Evolutionary conservation across 2,329 filamentous ascomycete genomes (phyloP), one percentile per base, ranked within the genome.

Genomic region (Aspergillus novoparasiticus): DNA sequence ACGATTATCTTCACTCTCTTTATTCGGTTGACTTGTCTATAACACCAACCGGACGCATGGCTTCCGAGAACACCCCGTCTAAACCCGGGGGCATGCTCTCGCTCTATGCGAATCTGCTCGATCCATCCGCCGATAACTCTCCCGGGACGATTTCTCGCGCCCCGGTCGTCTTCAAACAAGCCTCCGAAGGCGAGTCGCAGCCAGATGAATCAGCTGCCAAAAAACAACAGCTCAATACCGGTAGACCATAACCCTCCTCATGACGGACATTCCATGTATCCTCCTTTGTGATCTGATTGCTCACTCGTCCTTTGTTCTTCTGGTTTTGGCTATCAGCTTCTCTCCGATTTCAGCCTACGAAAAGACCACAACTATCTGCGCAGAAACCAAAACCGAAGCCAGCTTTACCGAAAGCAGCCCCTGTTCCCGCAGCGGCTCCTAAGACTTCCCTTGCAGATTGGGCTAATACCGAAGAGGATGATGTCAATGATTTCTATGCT

Each of bases 261-360:
- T 72, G 66, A 71, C 36, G 41, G 59, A 60, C 36, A 57, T 26
- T 56, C 28, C 16, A 32, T 32, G 16, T 50, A 23, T 66, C 66
- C 67, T 68, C 73, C 64, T 66, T 63, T 50, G 30, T 60, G 69
- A 66, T 69, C 66, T 74, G 71, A 69, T 75, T 79, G 78, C 84
- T 87, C 80, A 86, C 81, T 76, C 78, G 72, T 78, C 72, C 68
- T 51, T 59, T 70, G 71, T 69, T 69, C 63, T 72, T 66, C 68
- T 70, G 58, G 61, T 54, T 72, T 69, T 62, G 54, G 57, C 63
- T 26, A 66, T 62, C 78, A 86, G 83, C 86, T 77, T 87, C 91
- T 72, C 84, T 96, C 66, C 90, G 90, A 77, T 96, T 96, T 81
- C 92, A 96, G 76, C 93, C 93, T 58, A 93, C 93, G 68, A 91